A percentile compares a stretch with the other conserved stretches of the same genome.
Evolutionary conservation across 345 rosid genomes (phyloP).

Genomic region (Schrenkiella parvula): DNA sequence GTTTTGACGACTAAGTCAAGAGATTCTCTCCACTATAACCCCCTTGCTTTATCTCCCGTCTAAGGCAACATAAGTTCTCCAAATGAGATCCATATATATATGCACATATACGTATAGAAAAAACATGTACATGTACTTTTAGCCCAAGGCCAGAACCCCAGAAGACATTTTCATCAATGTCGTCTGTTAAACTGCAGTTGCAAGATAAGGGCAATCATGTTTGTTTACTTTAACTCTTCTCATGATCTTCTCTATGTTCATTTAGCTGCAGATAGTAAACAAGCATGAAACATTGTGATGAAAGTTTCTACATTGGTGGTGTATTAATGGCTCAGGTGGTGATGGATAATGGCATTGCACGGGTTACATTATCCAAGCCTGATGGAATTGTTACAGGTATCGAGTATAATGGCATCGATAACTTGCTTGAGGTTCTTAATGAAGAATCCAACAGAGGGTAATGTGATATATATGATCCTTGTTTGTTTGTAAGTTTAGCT

Average conservation of each 20-base stretch:
- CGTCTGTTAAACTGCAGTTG: constrained; percentile 20
- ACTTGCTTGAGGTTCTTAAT: constrained; percentile 79
- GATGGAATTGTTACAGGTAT: constrained; percentile 75
- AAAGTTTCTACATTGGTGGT: background rate
- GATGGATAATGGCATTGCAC: constrained; percentile 74
- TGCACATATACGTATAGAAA: background rate
- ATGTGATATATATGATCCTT: background rate
- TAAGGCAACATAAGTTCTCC: constrained; percentile 27
- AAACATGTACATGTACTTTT: constrained; percentile 10
- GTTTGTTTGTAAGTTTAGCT: background rate
- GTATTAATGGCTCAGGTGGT: constrained; percentile 52
- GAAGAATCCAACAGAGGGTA: constrained; percentile 88
- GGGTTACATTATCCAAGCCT: constrained; percentile 70
- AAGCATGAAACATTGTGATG: background rate
- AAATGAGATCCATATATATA: background rate
- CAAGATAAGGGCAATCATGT: constrained; percentile 34
- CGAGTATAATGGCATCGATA: constrained; percentile 60
- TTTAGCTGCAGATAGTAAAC: background rate
- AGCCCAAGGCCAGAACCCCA: constrained; percentile 3
- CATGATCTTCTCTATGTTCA: background rate
- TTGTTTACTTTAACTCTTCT: constrained; percentile 11
- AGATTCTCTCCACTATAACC: constrained; percentile 26
- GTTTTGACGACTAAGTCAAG: constrained; percentile 37
- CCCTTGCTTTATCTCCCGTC: constrained; percentile 26
- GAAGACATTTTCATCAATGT: constrained; percentile 22